phyloP scores from a whole-genome alignment of 768 basidiomycete species.

The Lactarius deliciosus region DNA sequence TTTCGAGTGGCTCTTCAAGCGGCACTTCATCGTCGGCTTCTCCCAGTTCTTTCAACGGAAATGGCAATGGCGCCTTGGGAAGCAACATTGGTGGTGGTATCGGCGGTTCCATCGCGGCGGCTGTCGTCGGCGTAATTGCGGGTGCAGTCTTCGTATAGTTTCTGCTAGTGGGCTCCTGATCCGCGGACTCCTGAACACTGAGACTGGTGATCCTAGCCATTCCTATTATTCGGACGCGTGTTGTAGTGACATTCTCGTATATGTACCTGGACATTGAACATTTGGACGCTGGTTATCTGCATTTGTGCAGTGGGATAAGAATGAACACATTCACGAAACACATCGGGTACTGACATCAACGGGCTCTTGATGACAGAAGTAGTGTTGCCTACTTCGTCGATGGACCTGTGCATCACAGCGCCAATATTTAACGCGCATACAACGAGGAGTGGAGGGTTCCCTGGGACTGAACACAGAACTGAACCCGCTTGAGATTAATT shows the following conservation, averaged over 20 bases:
- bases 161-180: neutral
- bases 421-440: no score
- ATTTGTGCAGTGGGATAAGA: neutral
- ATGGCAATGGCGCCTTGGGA: slow-evolving; percentile 17
- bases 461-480: neutral
- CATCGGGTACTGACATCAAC: neutral
- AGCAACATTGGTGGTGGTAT: neutral
- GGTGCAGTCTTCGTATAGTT: slow-evolving; percentile 19
- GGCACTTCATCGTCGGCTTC: slow-evolving; percentile 8
- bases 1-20: slow-evolving; percentile 5
- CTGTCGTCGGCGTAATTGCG: slow-evolving; percentile 19
- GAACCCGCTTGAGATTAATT: neutral
- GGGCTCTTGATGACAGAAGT: neutral
- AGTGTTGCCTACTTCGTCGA: neutral
- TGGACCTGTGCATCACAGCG: neutral
- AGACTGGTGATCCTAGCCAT: neutral
- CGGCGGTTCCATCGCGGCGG: slow-evolving; percentile 10
- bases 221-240: neutral
- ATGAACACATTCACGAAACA: neutral
- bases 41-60: slow-evolving; percentile 21
- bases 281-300: neutral
- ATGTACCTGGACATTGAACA: slow-evolving; percentile 12
- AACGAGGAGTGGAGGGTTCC: neutral
- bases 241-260: neutral
- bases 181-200: slow-evolving; percentile 14